Evolutionary conservation across 805 yeast genomes (phyloP).

Genomic region (Lipomyces japonicus): DNA sequence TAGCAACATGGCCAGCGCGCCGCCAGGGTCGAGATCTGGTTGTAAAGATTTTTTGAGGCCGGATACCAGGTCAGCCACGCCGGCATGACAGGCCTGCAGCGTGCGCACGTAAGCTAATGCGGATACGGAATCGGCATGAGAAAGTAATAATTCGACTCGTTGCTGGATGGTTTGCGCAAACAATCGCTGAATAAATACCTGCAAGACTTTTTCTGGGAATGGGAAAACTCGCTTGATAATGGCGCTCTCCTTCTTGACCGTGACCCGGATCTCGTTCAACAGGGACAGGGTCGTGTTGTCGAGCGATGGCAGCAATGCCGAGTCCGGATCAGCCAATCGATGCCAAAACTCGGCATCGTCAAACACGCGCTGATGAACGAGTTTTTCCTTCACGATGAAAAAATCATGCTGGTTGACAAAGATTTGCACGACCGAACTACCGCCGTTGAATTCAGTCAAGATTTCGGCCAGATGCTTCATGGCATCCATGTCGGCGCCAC

Average conservation of each 20-base stretch:
- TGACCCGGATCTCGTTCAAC: constrained; percentile 54
- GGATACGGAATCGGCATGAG: constrained; percentile 58
- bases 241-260: constrained; percentile 67
- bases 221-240: constrained; percentile 68
- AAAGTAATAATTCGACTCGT: constrained; percentile 51
- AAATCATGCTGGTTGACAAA: constrained; percentile 77
- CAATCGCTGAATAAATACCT: constrained; percentile 66
- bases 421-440: constrained; percentile 72
- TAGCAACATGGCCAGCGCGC: constrained; percentile 46
- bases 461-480: constrained; percentile 60
- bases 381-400: constrained; percentile 50
- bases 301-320: constrained; percentile 40
- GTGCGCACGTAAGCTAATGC: constrained; percentile 72
- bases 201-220: constrained; percentile 63
- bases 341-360: constrained; percentile 48
- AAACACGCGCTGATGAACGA: constrained; percentile 36
- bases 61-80: constrained; percentile 57
- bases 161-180: constrained; percentile 63
- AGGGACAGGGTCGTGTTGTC: constrained; percentile 52
- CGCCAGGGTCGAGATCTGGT: constrained; percentile 38
- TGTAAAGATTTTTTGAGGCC: constrained; percentile 59
- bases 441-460: constrained; percentile 77
- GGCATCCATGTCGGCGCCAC: constrained; percentile 59
- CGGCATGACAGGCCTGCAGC: constrained; percentile 60
- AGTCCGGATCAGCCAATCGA: constrained; percentile 56